Conservation (phyloP, 805 yeast genomes). For the Zygosaccharomyces bailii region DNA sequence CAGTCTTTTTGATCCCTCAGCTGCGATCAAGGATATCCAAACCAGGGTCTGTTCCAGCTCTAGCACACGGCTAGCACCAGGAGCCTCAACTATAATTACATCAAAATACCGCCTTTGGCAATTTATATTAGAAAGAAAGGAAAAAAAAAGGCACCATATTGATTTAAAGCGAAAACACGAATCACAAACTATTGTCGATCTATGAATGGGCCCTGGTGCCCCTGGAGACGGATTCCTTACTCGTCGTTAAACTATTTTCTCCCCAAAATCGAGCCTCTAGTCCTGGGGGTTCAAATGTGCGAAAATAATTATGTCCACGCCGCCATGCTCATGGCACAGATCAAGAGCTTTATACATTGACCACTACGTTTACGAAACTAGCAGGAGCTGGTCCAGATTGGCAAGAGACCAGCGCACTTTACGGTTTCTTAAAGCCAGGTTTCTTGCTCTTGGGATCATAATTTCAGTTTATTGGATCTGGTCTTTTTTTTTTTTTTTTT, state of each 20-base stretch:
- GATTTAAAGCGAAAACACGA: constrained; percentile 7
- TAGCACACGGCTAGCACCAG: not conserved
- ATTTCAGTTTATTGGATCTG: not conserved
- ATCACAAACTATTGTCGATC: not conserved
- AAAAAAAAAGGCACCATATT: too few relatives aligned
- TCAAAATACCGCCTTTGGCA: constrained; percentile 1
- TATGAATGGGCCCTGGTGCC: not conserved
- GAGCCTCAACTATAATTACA: constrained; percentile 2
- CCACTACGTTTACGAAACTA: not conserved
- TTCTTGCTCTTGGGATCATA: not conserved
- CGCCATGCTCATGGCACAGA: not conserved
- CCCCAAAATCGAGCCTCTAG: too few relatives aligned
- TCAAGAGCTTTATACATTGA: not conserved
- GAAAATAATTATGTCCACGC: too few relatives aligned
- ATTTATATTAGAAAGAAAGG: constrained; percentile 4
- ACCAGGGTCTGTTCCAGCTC: too few relatives aligned
- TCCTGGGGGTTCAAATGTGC: too few relatives aligned
- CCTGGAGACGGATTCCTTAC: not conserved
- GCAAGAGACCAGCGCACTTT: not conserved
- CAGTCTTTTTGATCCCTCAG: not conserved
- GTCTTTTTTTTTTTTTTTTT: not conserved
- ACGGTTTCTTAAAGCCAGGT: not conserved
- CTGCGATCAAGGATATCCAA: too few relatives aligned
- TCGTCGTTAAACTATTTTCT: not conserved
- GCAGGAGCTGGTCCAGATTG: not conserved